Evolutionary conservation across 768 basidiomycete genomes (phyloP).

Genomic region (Candolleomyces eurysporus): DNA sequence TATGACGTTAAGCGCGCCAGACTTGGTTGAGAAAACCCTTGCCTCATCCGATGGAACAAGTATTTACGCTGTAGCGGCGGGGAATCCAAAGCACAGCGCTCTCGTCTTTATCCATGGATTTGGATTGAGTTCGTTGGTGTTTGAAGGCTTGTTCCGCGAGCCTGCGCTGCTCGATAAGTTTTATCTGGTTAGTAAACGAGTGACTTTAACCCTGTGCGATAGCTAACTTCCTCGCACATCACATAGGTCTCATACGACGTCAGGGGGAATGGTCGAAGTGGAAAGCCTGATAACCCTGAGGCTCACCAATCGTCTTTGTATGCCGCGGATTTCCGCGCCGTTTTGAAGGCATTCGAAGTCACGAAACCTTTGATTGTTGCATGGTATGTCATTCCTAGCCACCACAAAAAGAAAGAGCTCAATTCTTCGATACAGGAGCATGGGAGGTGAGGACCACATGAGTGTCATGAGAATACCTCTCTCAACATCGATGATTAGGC

Average conservation of each 20-base stretch:
- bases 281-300: constrained; percentile 24
- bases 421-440: too few relatives aligned
- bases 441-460: too few relatives aligned
- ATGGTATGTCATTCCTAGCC: too few relatives aligned
- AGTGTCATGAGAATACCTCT: too few relatives aligned
- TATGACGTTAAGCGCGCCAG: background rate
- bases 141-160: constrained; percentile 37
- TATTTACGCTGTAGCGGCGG: constrained; percentile 40
- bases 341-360: constrained; percentile 23
- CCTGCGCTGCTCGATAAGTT: constrained; percentile 19
- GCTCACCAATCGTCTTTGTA: constrained; percentile 25
- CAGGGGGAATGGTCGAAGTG: constrained; percentile 33
- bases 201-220: too few relatives aligned
- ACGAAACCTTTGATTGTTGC: background rate
- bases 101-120: constrained; percentile 45
- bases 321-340: constrained; percentile 32
- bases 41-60: constrained; percentile 31
- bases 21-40: background rate
- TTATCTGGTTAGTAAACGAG: constrained; percentile 22
- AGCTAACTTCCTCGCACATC: background rate
- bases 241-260: constrained; percentile 22
- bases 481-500: background rate
- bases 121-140: constrained; percentile 30
- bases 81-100: constrained; percentile 32
- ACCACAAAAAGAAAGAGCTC: too few relatives aligned